These are phyloP conservation scores for Cercospora beticola DNA, from an alignment of 2,329 filamentous ascomycete genomes.

Conservation along the genomic window DNA sequence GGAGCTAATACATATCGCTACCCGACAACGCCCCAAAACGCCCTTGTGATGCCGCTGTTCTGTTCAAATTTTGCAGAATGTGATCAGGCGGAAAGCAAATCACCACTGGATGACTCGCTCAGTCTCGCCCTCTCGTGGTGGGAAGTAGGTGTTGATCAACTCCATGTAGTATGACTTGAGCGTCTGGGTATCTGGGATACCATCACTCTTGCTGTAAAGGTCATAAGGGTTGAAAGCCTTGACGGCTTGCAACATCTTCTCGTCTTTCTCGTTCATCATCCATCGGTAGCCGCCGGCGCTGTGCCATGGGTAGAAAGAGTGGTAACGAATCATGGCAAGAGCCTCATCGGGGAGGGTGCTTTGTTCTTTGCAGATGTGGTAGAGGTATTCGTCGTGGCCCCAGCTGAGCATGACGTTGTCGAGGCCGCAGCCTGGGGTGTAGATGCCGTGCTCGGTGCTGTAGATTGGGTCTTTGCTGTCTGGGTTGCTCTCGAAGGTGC, in stretches of 20 bases:
- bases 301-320: conserved; percentile 93
- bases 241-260: conserved; percentile 76
- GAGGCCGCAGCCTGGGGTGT: conserved; percentile 73
- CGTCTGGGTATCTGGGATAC: conserved; percentile 70
- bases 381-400: conserved; percentile 87
- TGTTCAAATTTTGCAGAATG: neutral
- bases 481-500: conserved; percentile 74
- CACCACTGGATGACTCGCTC: conserved; percentile 67
- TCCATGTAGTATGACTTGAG: conserved; percentile 77
- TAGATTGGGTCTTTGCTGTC: conserved; percentile 71
- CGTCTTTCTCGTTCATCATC: conserved; percentile 81
- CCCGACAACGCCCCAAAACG: neutral
- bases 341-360: conserved; percentile 75
- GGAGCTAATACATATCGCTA: neutral
- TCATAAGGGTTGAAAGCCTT: conserved; percentile 89
- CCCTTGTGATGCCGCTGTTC: neutral
- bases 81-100: neutral
- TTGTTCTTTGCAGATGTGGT: conserved; percentile 83
- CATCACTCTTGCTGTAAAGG: conserved; percentile 87
- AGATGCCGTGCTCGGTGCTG: conserved; percentile 75
- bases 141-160: conserved; percentile 67
- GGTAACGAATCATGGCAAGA: conserved; percentile 89
- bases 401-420: conserved; percentile 88
- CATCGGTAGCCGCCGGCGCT: conserved; percentile 73
- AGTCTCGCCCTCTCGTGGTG: conserved; percentile 36